Base-by-base conservation (phyloP, 1,284 basidiomycete species). In the Quambalaria eucalypti region DNA sequence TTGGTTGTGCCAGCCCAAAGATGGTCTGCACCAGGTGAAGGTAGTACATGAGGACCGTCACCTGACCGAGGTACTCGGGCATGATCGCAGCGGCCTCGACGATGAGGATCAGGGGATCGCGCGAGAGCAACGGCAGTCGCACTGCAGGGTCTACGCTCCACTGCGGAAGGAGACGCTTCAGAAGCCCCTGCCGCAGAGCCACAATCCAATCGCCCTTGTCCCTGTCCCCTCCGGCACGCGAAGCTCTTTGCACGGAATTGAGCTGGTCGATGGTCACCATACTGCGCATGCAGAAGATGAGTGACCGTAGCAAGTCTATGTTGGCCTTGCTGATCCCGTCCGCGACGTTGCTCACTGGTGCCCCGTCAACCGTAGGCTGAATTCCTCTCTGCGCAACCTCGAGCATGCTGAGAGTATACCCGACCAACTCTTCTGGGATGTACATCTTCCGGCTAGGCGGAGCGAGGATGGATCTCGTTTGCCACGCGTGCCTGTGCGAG, bases 11-110 rank as follows among this genome's bases (percentile, higher is more conserved):
- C 12, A 75, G 59, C 28, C 73, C 73, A 54, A 74, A 75, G 23
- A 75, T 61, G 29, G 64, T 62, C 56, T 73, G 73, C 9, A 75
- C 64, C 5, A 75, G 64, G 33, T 61, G 62, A 25, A 65, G 64
- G 58, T 75, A 75, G 66, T 68, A 75, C 67, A 75, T 67, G 4
- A 75, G 61, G 19, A 67, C 61, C n/a, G 71, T 71, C 54, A 70
- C 62, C 58, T 74, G 73, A 30, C 52, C 54, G 29, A 75, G 50
- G 23, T 60, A 53, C 30, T 69, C 63, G 0, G 73, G 73, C 16
- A 62, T 59, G 4, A 74, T 52, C 10, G 67, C 61, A 16, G 73
- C 71, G 9, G 71, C 63, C 52, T 75, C 73, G 21, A 75, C 56
- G 12, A 75, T 55, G 42, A 75, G 67, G 19, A 66, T 69, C 28